Conservation (phyloP, 768 basidiomycete species). For the Boletus eberwhitei region DNA sequence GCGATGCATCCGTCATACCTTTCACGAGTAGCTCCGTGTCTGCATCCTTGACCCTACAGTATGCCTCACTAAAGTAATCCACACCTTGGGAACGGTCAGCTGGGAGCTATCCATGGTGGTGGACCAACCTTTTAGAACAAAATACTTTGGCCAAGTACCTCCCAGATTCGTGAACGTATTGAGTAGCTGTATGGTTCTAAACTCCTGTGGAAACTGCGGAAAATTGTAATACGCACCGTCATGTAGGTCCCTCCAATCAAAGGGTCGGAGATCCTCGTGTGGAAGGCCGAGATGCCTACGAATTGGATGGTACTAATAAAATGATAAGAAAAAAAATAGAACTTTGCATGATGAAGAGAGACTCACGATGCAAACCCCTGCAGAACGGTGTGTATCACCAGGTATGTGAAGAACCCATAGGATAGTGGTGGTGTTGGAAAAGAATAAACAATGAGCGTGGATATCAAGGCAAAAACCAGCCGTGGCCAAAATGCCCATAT, state of each 20-base stretch:
- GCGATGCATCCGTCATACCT: constrained; percentile 40
- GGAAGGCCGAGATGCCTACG: constrained; percentile 98
- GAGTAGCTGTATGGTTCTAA: constrained; percentile 55
- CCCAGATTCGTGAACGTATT: constrained; percentile 97
- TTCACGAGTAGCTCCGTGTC: constrained; percentile 48
- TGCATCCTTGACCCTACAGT: constrained; percentile 68
- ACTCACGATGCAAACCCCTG: constrained; percentile 83
- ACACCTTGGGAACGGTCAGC: constrained; percentile 52
- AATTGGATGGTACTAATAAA: constrained; percentile 88
- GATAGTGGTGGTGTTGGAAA: constrained; percentile 81
- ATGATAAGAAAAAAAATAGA: constrained; percentile 1
- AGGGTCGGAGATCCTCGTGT: constrained; percentile 93
- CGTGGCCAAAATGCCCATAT: constrained; percentile 89
- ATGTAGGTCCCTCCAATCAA: constrained; percentile 98
- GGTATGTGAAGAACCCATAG: constrained; percentile 71
- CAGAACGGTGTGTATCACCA: constrained; percentile 79
- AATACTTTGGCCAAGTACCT: constrained; percentile 97
- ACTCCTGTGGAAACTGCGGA: neutral
- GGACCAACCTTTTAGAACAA: constrained; percentile 79
- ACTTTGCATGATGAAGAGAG: neutral
- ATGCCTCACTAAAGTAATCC: constrained; percentile 82
- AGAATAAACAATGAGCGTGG: constrained; percentile 74
- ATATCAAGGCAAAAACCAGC: constrained; percentile 64
- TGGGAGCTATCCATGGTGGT: neutral
- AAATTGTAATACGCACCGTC: constrained; percentile 62